Conservation (phyloP, 805 yeast species). For the Lipomyces japonicus region DNA sequence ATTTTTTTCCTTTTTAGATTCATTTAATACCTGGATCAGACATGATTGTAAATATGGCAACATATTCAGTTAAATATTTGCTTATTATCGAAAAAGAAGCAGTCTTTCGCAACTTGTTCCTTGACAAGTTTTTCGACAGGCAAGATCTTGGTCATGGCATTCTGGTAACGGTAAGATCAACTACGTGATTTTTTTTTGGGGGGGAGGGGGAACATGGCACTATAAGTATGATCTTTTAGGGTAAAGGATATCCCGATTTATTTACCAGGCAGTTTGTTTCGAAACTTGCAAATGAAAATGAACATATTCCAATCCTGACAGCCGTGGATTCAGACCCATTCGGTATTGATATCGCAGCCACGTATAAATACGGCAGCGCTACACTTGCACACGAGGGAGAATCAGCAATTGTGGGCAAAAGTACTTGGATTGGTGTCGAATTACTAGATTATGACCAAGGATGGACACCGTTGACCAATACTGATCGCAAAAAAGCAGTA, state of each 20-base stretch:
- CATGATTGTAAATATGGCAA: slow-evolving; percentile 29
- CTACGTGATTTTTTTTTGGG: background rate
- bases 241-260: slow-evolving; percentile 65
- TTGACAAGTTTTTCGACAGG: slow-evolving; percentile 4
- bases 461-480: slow-evolving; percentile 31
- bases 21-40: slow-evolving; percentile 40
- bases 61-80: slow-evolving; percentile 35
- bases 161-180: slow-evolving; percentile 42
- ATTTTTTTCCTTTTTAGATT: slow-evolving; percentile 1
- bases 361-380: slow-evolving; percentile 34
- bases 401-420: background rate
- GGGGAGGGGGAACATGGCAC: background rate
- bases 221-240: slow-evolving; percentile 38
- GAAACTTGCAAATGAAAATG: slow-evolving; percentile 33
- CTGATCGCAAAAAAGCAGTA: slow-evolving; percentile 38
- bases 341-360: slow-evolving; percentile 52
- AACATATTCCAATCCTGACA: slow-evolving; percentile 43
- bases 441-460: slow-evolving; percentile 42
- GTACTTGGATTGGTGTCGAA: slow-evolving; percentile 42
- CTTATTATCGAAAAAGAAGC: slow-evolving; percentile 51
- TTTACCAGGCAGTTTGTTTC: slow-evolving; percentile 47
- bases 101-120: slow-evolving; percentile 18
- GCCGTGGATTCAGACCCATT: slow-evolving; percentile 64
- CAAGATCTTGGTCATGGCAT: slow-evolving; percentile 30
- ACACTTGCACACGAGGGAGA: slow-evolving; percentile 14